These are phyloP conservation scores for Exophiala lecanii-corni DNA, from an alignment of 2,329 filamentous ascomycete species.

Conservation along the genomic window DNA sequence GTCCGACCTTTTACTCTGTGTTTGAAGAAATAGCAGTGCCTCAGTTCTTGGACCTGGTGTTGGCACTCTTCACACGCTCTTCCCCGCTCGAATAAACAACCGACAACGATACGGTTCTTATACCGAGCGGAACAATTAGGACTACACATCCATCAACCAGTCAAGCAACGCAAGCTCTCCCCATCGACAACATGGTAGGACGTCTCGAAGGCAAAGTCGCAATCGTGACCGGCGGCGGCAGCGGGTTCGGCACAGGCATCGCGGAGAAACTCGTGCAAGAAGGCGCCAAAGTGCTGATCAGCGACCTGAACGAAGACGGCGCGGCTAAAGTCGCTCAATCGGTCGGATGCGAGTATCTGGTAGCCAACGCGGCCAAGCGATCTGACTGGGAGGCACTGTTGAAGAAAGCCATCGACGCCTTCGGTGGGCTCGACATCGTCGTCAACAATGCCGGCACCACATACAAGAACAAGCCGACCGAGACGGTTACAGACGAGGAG, in stretches of 20 bases:
- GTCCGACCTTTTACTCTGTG: too few relatives aligned
- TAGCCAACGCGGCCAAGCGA: constrained; percentile 22
- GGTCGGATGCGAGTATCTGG: constrained; percentile 17
- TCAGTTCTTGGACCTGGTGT: too few relatives aligned
- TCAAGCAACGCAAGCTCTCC: too few relatives aligned
- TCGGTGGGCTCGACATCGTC: constrained; percentile 46
- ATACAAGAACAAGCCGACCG: constrained; percentile 39
- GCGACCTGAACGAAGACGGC: constrained; percentile 19
- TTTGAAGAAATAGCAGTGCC: too few relatives aligned
- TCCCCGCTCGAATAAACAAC: too few relatives aligned
- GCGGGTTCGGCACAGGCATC: constrained; percentile 40
- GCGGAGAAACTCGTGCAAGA: constrained; percentile 35
- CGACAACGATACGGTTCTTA: too few relatives aligned
- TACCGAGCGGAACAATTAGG: too few relatives aligned
- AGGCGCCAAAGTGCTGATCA: constrained; percentile 37
- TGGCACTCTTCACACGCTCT: too few relatives aligned
- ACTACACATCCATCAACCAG: too few relatives aligned
- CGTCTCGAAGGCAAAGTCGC: constrained; percentile 37
- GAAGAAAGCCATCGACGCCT: constrained; percentile 36
- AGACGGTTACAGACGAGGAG: constrained; percentile 41
- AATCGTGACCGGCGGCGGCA: constrained; percentile 41
- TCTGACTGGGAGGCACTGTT: constrained; percentile 33
- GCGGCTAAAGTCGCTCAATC: constrained; percentile 19
- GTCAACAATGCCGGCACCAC: constrained; percentile 50
- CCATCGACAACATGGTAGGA: constrained; percentile 12